Base-by-base conservation (phyloP, 805 yeast species). In the Teunomyces gatunensis region DNA sequence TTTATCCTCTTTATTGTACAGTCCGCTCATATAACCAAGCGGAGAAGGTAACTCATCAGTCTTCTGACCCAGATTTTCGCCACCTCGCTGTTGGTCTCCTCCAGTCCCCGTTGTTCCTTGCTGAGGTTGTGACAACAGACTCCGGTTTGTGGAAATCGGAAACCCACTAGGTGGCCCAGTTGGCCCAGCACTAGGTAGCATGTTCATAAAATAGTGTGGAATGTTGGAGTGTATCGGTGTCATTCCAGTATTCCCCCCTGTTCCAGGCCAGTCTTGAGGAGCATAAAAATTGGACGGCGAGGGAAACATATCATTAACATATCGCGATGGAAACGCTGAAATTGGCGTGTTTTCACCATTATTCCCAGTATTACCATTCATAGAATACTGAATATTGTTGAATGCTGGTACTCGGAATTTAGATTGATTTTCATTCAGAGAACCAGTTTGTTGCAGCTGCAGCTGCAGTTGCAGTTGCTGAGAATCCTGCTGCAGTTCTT, bases 271-370 rank as follows among this genome's bases (percentile, higher is more conserved):
- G 43, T 73, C 77, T 41, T 70, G 77, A 2, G 80, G 74, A 5
- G 83, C 79, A 56, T 85, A 87, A 54, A 83, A 82, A 52, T 80
- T 85, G n/a, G 83, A 79, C 0, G 96, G 96, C 5, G 92, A 85
- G 27, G 90, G 91, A 57, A 88, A 81, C 60, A 85, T 71, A 56
- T 87, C 95, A 49, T 77, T 77, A 36, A 86, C 81, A 56, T 83
- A 87, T 44, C 86, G 74, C 2, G 87, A 80, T 2, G 95, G 91
- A 20, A 87, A 67, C 0, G 82, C 84, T 5, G 85, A 85, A 2
- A 85, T 64, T 3, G 91, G 89, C 0, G 90, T 83, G 50, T 85
- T 89, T 34, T 84, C 89, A 10, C 84, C 71, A 21, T 58, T 61
- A 11, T 42, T 39, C 27, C 44, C 54, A 50, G 34, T 54, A 42